These are phyloP conservation scores for Discostella stelligeroides DNA, from an alignment of 108 stramenopile species.

Conservation along the genomic window DNA sequence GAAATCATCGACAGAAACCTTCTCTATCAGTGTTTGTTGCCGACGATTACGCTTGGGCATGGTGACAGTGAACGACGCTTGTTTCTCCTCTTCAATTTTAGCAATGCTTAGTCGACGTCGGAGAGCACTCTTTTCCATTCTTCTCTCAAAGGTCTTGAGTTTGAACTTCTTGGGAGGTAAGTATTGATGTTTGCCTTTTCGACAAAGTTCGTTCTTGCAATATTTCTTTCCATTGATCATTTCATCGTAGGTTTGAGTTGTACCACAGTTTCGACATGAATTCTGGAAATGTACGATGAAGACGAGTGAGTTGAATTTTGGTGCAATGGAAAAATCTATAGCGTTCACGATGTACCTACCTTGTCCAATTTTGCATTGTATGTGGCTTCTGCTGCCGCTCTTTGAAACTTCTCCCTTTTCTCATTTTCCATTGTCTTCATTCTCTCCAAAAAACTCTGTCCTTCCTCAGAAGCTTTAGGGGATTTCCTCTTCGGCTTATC, in stretches of 20 bases:
- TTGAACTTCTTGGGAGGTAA: neutral
- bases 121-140: constrained; percentile 17
- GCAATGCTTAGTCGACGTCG: constrained; percentile 10
- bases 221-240: neutral
- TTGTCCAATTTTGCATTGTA: constrained; percentile 29
- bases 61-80: neutral
- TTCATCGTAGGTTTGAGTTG: constrained; percentile 16
- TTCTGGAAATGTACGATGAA: constrained; percentile 1
- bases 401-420: constrained; percentile 10
- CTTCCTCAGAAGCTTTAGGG: neutral
- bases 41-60: constrained; percentile 2
- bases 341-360: neutral
- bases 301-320: neutral
- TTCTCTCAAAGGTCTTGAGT: constrained; percentile 4
- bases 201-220: constrained; percentile 17
- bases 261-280: constrained; percentile 17
- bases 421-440: constrained; percentile 19
- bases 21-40: constrained; percentile 14
- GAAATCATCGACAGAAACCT: constrained; percentile 13
- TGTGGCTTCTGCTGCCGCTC: constrained; percentile 12
- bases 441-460: constrained; percentile 25
- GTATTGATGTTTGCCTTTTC: constrained; percentile 7
- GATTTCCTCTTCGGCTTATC: constrained; percentile 10
- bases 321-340: neutral
- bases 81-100: constrained; percentile 8